Evolutionary conservation across 169 alveolate species (phyloP), one percentile per base, ranked within the genome.

Genomic region (Neospora caninum): DNA sequence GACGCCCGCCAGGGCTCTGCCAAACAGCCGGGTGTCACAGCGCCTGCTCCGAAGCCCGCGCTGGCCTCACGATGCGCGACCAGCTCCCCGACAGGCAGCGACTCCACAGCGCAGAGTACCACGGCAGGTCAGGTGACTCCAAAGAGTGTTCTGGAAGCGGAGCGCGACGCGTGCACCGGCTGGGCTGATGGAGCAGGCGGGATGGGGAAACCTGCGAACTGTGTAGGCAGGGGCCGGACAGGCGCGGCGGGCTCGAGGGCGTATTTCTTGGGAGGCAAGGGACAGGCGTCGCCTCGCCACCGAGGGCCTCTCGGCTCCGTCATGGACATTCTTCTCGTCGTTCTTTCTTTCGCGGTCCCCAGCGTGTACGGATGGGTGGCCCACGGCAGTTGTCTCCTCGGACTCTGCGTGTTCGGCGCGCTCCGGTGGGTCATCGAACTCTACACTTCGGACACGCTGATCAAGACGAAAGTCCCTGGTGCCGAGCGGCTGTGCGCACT

Each of bases 401-500:
- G 97, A 43, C 94, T 97, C 67, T 96, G 96, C 78, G 96, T 96
- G 87, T 91, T 94, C 42, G 96, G 98, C 31, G 96, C 96, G 34
- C 96, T 96, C 82, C 95, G 97, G 53, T 97, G 97, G 96, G 92
- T 96, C 39, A 92, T 96, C 41, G 96, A 96, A 45, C 96, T 97
- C 69, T 82, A 82, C 67, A 39, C 64, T 7, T 82, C 42, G 4
- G 38, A 42, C 38, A 41, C 86, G 10, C 86, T 78, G 39, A n/a
- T n/a, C 22, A 78, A 78, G 86, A n/a, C 22, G 43, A 78, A n/a
- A 25, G 86, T 78, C 13, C 34, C 73, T 49, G 58, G 58, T 4
- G 58, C 58, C 58, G 58, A 49, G 58, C 13, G 58, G 22, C 58
- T 49, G 58, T 49, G 58, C 13, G 58, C 58, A 49, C 58, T 49